Evolutionary conservation across 2,329 filamentous ascomycete genomes (phyloP).

Genomic region (Lasiodiplodia citricola): DNA sequence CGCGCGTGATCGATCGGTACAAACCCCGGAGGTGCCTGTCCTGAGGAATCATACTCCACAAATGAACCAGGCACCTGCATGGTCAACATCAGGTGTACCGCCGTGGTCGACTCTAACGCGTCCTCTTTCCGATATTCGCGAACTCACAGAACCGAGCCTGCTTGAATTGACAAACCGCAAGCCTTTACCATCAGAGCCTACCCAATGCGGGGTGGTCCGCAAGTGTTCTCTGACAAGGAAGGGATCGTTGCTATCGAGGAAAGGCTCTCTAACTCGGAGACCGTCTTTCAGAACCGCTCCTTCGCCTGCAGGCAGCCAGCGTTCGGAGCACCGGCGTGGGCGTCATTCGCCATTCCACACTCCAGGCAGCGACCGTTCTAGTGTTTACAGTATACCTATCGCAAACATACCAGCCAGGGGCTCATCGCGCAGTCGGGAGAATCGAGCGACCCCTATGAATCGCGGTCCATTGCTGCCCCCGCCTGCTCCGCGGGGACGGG

Average conservation of each 20-base stretch:
- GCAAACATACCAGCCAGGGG: constrained; percentile 53
- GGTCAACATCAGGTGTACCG: constrained; percentile 31
- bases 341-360: constrained; percentile 30
- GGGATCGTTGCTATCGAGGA: constrained; percentile 35
- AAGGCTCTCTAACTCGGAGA: constrained; percentile 27
- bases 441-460: constrained; percentile 31
- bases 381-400: constrained; percentile 53
- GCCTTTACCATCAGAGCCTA: constrained; percentile 28
- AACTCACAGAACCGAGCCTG: constrained; percentile 56
- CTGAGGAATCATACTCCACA: background rate
- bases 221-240: constrained; percentile 40
- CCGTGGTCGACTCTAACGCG: constrained; percentile 43
- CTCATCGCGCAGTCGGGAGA: constrained; percentile 46
- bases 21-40: background rate
- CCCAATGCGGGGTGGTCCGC: constrained; percentile 32
- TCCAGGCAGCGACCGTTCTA: constrained; percentile 46
- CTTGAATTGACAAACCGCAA: constrained; percentile 44
- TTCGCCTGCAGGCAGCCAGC: constrained; percentile 37
- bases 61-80: constrained; percentile 33
- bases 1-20: background rate
- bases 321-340: constrained; percentile 26
- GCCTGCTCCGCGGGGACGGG: constrained; percentile 36
- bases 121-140: constrained; percentile 56
- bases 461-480: constrained; percentile 31
- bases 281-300: constrained; percentile 41